These are phyloP conservation scores for Nigrospora sphaerica DNA, from an alignment of 2,329 filamentous ascomycete species.

Conservation along the genomic window DNA sequence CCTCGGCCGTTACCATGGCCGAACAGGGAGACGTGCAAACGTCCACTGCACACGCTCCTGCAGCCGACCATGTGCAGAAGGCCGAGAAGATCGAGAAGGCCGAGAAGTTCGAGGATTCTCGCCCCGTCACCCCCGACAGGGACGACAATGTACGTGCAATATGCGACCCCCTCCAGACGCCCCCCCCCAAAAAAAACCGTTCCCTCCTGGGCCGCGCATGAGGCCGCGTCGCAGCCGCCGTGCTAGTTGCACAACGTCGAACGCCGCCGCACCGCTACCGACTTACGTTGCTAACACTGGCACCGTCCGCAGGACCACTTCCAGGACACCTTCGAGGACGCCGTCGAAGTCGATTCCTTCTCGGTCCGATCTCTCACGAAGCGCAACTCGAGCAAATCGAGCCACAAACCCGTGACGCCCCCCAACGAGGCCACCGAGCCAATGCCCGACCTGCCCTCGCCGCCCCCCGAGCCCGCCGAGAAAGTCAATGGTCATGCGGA, in stretches of 20 bases:
- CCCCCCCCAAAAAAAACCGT: background rate
- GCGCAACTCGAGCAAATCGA: constrained; percentile 31
- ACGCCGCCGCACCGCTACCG: background rate
- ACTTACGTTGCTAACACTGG: background rate
- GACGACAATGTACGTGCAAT: background rate
- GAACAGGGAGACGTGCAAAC: constrained; percentile 1
- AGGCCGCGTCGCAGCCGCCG: background rate
- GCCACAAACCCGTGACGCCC: constrained; percentile 12
- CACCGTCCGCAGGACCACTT: background rate
- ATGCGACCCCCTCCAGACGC: no score
- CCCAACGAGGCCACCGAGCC: constrained; percentile 8
- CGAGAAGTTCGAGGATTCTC: background rate
- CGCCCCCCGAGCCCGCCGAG: no score
- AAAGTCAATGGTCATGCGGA: no score
- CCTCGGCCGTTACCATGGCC: background rate
- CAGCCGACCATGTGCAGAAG: background rate
- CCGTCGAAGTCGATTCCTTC: constrained; percentile 47
- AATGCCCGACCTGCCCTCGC: background rate
- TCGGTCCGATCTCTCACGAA: constrained; percentile 59
- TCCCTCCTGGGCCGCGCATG: background rate
- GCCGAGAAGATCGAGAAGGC: no score
- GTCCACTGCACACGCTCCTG: background rate
- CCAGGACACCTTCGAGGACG: constrained; percentile 80
- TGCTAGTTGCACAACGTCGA: background rate
- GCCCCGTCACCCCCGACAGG: background rate